These are phyloP conservation scores for Extremus antarcticus DNA, from an alignment of 495 filamentous ascomycete genomes.

Conservation along the genomic window DNA sequence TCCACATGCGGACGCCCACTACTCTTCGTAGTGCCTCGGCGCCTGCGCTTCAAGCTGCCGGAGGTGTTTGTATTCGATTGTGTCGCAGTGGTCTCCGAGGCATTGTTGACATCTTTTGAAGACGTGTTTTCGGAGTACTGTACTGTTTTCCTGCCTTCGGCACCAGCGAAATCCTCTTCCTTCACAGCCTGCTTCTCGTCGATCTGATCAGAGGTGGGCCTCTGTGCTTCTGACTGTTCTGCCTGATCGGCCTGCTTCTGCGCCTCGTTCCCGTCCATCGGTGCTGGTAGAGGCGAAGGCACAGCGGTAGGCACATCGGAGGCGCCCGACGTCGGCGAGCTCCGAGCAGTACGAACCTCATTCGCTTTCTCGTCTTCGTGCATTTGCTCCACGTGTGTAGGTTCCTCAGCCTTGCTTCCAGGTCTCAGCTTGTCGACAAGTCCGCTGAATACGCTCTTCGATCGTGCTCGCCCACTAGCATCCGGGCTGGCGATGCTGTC, in stretches of 20 bases:
- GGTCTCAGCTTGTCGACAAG: slow-evolving; percentile 9
- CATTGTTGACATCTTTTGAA: no score
- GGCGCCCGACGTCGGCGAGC: slow-evolving; percentile 2
- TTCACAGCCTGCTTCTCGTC: slow-evolving; percentile 1
- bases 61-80: slow-evolving; percentile 6
- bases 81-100: slow-evolving; percentile 11
- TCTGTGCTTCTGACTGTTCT: not conserved
- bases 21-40: slow-evolving; percentile 66
- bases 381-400: slow-evolving; percentile 28
- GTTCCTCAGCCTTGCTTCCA: slow-evolving; percentile 15
- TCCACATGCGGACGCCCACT: slow-evolving; percentile 65
- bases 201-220: not conserved
- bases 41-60: slow-evolving; percentile 26
- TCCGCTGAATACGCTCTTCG: slow-evolving; percentile 9
- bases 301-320: slow-evolving; percentile 18
- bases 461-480: not conserved
- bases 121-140: slow-evolving; percentile 18
- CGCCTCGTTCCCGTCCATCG: slow-evolving; percentile 33
- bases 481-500: not conserved
- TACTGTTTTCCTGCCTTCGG: slow-evolving; percentile 8
- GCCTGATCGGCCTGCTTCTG: not conserved
- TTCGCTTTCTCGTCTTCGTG: slow-evolving; percentile 34
- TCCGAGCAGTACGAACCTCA: slow-evolving; percentile 27
- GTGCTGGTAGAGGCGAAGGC: slow-evolving; percentile 10
- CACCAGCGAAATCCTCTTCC: not conserved